Base-by-base conservation (phyloP, 768 basidiomycete genomes). In the Heimioporus sp. region DNA sequence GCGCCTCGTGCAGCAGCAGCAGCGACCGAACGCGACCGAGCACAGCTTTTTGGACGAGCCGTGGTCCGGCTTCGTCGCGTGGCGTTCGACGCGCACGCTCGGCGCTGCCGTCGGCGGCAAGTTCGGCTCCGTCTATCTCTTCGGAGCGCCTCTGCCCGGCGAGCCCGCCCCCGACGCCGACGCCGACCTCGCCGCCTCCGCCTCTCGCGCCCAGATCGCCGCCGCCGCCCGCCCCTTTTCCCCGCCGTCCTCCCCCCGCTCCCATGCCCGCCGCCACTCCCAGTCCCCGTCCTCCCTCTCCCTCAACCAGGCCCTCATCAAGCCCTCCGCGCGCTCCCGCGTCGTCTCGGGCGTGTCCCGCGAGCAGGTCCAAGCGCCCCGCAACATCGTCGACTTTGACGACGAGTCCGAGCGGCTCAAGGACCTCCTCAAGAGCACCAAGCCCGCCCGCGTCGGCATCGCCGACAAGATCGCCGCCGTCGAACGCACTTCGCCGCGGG, bases 351-450 rank as follows among this genome's bases (percentile, higher is more conserved):
- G 82, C 11, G 70, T 92, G 5, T 87, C 82, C 9, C 73, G 73
- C 10, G 86, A 89, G 53, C 79, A 80, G 53, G 87, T 80, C 0
- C 86, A 91, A 64, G 90, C 90, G 0, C 82, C 87, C 0, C 89
- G 80, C 69, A 89, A 83, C 57, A 85, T 80, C 60, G 85, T 91
- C 2, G 91, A 92, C 62, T 90, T 83, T 51, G 90, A 92, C 3
- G 87, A 90, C 40, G 90, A 92, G 62, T 76, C 85, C 2, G 85
- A 84, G 49, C 85, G 82, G 57, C 73, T 92, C 54, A 90, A 87
- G 63, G 85, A 83, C 34, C 74, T 92, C 62, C 66, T 92, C 31
- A 85, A 83, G 59, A 81, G 80, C 10, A 77, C 66, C 50, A 69
- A 71, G 32, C 73, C 69, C 16, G 2, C 43, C 10, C 65, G 63